Base-by-base conservation (phyloP, 169 alveolate genomes). In the Cryptosporidium sp. region DNA sequence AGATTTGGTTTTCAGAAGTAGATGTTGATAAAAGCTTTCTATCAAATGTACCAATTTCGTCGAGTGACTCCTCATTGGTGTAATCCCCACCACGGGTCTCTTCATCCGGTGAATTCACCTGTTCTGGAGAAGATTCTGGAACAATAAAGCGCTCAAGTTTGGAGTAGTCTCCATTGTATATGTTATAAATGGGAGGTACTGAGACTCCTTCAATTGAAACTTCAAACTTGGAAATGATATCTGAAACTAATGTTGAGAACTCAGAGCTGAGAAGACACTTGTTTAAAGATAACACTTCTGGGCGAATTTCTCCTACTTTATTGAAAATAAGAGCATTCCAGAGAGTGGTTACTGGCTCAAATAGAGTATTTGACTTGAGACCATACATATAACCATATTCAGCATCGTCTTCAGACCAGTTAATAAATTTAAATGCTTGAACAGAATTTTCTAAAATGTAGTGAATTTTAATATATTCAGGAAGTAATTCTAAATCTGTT, bases 361-460 rank as follows among this genome's bases (percentile, higher is more conserved):
- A 80, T 9, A 62, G 39, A 39, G 69, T 80, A 14, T 80, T 80
- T 9, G 73, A 62, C 48, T 62, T 65, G 14, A 80, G 67, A 14
- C 89, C 89, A 5, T 61, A 62, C 59, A 59, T 80, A 80, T 80
- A 80, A 18, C 89, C 89, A 23, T 45, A 41, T 45, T 80, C 89
- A 7, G 21, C 43, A 21, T 80, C 89, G 23, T 10, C 29, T 6
- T 80, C 75, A 4, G 89, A 41, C 89, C 89, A 80, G 14, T 80
- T 29, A 21, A 80, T 80, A 48, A 41, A 62, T 26, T 80, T 80
- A 21, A 80, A 70, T 0, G 89, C 89, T 23, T 45, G 62, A 12
- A 80, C 67, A 18, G 70, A 33, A n/a, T 80, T 80, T 16, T 31
- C 29, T 45, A 80, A 43, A 14, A 80, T 80, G 39, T 51, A 80